Evolutionary conservation across 2,329 filamentous ascomycete species (phyloP), one percentile per base, ranked within the genome.

Genomic region (Elsinoe australis): DNA sequence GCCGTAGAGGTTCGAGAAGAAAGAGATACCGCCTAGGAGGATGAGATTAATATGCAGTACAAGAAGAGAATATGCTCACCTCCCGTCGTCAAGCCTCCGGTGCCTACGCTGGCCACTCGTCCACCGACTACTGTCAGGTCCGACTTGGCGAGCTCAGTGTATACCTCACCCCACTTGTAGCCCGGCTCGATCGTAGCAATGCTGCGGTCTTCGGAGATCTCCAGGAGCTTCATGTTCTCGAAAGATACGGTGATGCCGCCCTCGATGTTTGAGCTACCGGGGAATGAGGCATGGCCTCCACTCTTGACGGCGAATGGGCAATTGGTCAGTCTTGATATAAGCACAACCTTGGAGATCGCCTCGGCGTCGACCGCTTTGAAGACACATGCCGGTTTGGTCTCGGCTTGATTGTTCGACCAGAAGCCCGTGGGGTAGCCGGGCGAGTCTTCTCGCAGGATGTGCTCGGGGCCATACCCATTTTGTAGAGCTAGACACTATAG

Each of bases 281-380:
- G 41, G n/a, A 53, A 56, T 10, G 52, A 46, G 14, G 55, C 50
- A 47, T 61, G 59, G 7, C 61, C 61, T 6, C 59, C 61, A 33
- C 53, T 54, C 34, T 55, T 55, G 9, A 60, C 54, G 7, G 58
- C 59, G 34, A 62, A 61, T 2, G 41, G 41, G 26, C 41, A 45
- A n/a, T 18, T 12, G 8, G 41, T 45, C 3, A 45, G 26, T 19
- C 41, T 31, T 6, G 41, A 31, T 6, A 45, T 6, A 7, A 45
- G 26, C 5, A 45, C 41, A 2, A 26, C 15, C 14, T 31, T 24
- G 10, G 41, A 26, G 8, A 45, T 28, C 7, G 41, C n/a, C 10
- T 19, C 15, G n/a, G 22, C 41, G 12, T 45, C 18, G 18, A 15
- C 10, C 14, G 41, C n/a, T 10, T 31, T 45, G 41, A 45, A 45